phyloP scores from a whole-genome alignment of 441 rosid species.

The Pelargonium australe region DNA sequence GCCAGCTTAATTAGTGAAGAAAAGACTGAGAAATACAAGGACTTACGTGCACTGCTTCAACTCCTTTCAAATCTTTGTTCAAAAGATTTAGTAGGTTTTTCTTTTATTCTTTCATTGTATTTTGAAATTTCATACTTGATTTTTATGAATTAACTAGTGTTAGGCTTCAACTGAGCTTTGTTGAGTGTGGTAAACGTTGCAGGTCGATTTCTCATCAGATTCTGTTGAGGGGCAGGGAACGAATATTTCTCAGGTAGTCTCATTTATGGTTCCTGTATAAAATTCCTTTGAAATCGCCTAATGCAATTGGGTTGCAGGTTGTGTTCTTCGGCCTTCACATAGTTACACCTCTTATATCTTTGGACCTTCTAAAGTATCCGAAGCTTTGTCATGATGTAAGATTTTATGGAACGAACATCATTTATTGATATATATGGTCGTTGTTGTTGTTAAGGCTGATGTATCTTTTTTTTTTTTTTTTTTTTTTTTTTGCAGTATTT shows the following conservation, averaged over 20 bases:
- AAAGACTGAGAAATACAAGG: slow-evolving; percentile 77
- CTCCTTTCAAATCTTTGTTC: slow-evolving; percentile 91
- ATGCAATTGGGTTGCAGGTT: slow-evolving; percentile 56
- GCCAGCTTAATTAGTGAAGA: slow-evolving; percentile 79
- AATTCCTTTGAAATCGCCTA: slow-evolving; percentile 25
- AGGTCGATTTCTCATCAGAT: slow-evolving; percentile 93
- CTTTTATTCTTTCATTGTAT: background rate
- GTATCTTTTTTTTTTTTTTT: background rate
- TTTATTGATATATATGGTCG: no score
- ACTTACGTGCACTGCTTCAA: slow-evolving; percentile 92
- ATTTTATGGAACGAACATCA: slow-evolving; percentile 13
- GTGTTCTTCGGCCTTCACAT: slow-evolving; percentile 90
- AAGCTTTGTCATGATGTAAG: slow-evolving; percentile 98
- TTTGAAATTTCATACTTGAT: slow-evolving; percentile 2
- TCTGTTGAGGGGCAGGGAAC: slow-evolving; percentile 57
- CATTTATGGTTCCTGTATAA: slow-evolving; percentile 13
- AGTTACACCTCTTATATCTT: slow-evolving; percentile 76
- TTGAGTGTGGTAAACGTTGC: slow-evolving; percentile 20
- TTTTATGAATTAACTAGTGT: background rate
- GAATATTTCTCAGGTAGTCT: slow-evolving; percentile 75
- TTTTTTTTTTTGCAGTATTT: slow-evolving; percentile 58
- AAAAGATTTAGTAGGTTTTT: slow-evolving; percentile 69
- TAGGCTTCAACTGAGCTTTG: background rate
- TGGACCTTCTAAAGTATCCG: slow-evolving; percentile 91
- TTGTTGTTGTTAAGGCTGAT: slow-evolving; percentile 17